phyloP scores from a whole-genome alignment of 495 filamentous ascomycete genomes.

The Platismatia glauca region DNA sequence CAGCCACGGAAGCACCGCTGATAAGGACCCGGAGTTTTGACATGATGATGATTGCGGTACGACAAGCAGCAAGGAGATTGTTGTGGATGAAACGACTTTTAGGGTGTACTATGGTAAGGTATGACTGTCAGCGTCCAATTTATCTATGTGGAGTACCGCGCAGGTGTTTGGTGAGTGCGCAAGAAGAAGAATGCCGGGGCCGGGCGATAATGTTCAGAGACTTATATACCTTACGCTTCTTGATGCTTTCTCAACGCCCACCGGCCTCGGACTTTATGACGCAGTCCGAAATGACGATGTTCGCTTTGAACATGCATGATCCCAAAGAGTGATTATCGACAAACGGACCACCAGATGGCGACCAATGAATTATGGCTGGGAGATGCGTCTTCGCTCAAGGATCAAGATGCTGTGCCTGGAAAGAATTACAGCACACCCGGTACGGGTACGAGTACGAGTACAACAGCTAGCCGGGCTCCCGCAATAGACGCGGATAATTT shows the following conservation, averaged over 20 bases:
- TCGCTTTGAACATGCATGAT: neutral
- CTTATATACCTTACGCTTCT: too few species aligned
- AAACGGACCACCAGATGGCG: neutral
- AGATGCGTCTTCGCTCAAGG: neutral
- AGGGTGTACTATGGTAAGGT: neutral
- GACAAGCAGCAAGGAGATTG: neutral
- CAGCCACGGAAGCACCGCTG: slow-evolving; percentile 36
- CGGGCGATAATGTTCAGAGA: neutral
- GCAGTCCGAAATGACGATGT: neutral
- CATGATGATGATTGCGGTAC: slow-evolving; percentile 15
- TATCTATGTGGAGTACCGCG: too few species aligned
- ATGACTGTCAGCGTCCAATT: neutral
- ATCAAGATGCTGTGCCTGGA: too few species aligned
- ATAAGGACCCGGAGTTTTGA: slow-evolving; percentile 37
- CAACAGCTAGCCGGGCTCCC: too few species aligned
- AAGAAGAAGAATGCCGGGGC: too few species aligned
- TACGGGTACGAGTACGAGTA: too few species aligned
- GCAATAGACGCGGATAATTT: too few species aligned
- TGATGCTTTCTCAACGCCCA: neutral
- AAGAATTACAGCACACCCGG: too few species aligned
- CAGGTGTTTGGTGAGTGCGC: too few species aligned
- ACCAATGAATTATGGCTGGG: too few species aligned
- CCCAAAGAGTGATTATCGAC: too few species aligned
- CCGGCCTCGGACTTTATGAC: neutral
- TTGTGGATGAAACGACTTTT: neutral